These are phyloP conservation scores for Barnettozyma sp. DNA, from an alignment of 805 yeast genomes.

Conservation along the genomic window DNA sequence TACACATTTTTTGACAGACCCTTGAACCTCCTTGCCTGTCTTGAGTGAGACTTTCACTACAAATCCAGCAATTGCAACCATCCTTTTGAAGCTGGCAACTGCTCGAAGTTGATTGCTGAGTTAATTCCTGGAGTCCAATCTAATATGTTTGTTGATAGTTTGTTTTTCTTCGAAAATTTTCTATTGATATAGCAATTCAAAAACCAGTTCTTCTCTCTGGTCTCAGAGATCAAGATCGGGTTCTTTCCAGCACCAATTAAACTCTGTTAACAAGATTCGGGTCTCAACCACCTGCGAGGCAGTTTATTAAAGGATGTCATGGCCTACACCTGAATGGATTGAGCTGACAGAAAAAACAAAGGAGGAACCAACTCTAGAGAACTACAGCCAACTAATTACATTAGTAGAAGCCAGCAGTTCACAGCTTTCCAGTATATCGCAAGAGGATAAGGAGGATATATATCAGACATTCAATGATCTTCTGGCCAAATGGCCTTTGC, in stretches of 20 bases:
- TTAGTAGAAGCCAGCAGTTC: conserved; percentile 1
- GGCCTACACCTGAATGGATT: conserved; percentile 1
- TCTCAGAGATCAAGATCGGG: no score
- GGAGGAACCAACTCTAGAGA: conserved; percentile 1
- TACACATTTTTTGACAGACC: conserved; percentile 37
- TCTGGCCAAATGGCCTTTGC: conserved; percentile 49
- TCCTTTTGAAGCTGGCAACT: no score
- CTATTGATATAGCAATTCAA: no score
- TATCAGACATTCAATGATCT: conserved; percentile 34
- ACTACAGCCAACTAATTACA: neutral
- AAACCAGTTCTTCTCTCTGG: no score
- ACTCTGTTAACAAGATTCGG: no score
- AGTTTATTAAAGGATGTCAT: conserved; percentile 2
- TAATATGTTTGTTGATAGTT: no score
- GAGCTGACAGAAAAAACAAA: neutral
- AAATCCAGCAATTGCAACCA: conserved; percentile 40
- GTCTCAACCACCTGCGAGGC: no score
- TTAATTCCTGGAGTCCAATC: no score
- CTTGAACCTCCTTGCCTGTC: conserved; percentile 30
- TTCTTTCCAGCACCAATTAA: no score
- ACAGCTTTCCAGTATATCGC: neutral
- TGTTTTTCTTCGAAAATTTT: no score
- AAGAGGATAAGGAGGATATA: neutral
- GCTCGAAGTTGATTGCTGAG: no score
- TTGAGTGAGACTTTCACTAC: conserved; percentile 38